phyloP scores from a whole-genome alignment of 192 early-diverging fungal species.

The Coemansia sp. region DNA sequence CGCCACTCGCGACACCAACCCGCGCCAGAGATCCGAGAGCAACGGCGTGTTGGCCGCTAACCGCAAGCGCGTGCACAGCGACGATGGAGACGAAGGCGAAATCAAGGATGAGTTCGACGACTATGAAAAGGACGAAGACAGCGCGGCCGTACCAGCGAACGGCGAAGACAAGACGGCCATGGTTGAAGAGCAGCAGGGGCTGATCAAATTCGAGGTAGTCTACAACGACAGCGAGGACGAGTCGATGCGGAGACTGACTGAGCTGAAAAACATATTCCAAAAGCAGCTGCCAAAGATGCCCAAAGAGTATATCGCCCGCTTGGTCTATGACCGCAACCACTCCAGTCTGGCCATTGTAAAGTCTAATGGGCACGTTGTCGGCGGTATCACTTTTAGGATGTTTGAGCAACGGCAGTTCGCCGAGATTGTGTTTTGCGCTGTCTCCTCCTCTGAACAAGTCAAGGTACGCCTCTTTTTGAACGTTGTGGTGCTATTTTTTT shows the following conservation, averaged over 20 bases:
- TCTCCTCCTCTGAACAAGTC: conserved; percentile 87
- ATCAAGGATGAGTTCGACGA: conserved; percentile 29
- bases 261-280: conserved; percentile 94
- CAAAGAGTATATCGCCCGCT: conserved; percentile 92
- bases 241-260: conserved; percentile 86
- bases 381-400: conserved; percentile 93
- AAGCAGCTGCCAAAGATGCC: conserved; percentile 99
- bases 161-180: conserved; percentile 58
- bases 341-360: conserved; percentile 74
- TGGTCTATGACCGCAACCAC: conserved; percentile 95
- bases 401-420: conserved; percentile 88
- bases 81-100: conserved; percentile 31
- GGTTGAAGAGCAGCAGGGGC: conserved; percentile 63
- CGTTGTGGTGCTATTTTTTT: neutral
- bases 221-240: conserved; percentile 76
- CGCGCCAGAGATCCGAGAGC: neutral
- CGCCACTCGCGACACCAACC: conserved; percentile 25
- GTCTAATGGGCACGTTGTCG: conserved; percentile 67
- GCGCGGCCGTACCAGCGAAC: conserved; percentile 12
- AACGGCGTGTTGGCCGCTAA: neutral
- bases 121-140: conserved; percentile 24
- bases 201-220: conserved; percentile 73
- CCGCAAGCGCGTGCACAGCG: conserved; percentile 40
- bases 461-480: conserved; percentile 55
- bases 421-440: conserved; percentile 99